These are phyloP conservation scores for Neoboletus magnificus DNA, from an alignment of 768 basidiomycete genomes.

Conservation along the genomic window DNA sequence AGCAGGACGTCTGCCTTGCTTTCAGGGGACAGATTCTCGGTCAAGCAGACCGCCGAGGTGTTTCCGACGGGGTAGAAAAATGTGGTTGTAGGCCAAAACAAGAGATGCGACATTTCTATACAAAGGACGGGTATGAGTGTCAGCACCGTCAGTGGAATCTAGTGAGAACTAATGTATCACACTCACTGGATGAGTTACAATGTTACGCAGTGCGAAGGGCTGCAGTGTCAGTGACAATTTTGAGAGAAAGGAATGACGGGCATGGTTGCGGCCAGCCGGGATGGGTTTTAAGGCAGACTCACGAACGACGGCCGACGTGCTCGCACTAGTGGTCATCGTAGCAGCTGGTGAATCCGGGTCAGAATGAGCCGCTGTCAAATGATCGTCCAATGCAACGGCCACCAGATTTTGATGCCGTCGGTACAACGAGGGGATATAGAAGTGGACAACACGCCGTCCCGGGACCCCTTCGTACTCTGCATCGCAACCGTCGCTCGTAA, in stretches of 20 bases:
- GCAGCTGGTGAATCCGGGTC: not conserved
- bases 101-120: conserved; percentile 14
- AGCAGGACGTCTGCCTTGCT: conserved; percentile 38
- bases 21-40: conserved; percentile 45
- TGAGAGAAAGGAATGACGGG: not conserved
- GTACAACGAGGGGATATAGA: not conserved
- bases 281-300: not conserved
- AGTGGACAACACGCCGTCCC: not conserved
- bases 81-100: conserved; percentile 19
- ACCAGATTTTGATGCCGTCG: not conserved
- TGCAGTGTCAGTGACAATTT: not conserved
- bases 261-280: not conserved
- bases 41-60: conserved; percentile 50
- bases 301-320: not conserved
- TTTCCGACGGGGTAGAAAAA: conserved; percentile 62
- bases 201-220: not conserved
- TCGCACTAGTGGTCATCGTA: not conserved
- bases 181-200: not conserved
- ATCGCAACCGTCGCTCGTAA: not conserved
- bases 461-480: not conserved
- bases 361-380: not conserved
- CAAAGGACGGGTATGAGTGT: not conserved
- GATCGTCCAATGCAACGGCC: not conserved
- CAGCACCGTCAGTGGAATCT: not conserved
- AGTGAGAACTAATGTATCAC: not conserved